Conservation (phyloP, 371 early-diverging fungal species). For the Thermomucor indicae-seudaticae region DNA sequence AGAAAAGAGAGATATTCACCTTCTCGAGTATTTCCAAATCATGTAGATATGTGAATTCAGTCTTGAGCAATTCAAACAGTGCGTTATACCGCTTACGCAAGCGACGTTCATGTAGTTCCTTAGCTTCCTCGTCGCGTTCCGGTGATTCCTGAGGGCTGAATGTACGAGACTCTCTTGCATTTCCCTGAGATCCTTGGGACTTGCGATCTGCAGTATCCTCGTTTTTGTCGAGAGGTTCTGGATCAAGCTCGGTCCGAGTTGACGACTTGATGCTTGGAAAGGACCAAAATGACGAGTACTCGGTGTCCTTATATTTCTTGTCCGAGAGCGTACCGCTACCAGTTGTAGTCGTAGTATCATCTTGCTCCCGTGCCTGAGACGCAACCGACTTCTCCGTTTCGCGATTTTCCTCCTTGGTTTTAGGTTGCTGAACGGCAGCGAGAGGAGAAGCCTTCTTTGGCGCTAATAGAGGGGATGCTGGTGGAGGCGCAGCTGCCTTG, state of each 20-base stretch:
- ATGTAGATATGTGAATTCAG: slow-evolving; percentile 31
- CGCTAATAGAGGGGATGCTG: not conserved
- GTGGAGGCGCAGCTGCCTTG: slow-evolving; percentile 3
- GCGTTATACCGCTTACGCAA: slow-evolving; percentile 2
- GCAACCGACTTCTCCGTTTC: not conserved
- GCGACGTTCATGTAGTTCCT: not conserved
- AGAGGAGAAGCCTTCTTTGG: not conserved
- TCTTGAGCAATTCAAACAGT: slow-evolving; percentile 32
- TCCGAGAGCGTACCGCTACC: not conserved
- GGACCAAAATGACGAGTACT: too few relatives aligned
- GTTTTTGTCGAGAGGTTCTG: too few relatives aligned
- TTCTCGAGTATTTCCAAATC: slow-evolving; percentile 31
- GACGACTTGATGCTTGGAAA: too few relatives aligned
- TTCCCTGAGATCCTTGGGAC: too few relatives aligned
- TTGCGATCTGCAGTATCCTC: too few relatives aligned
- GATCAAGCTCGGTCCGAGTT: too few relatives aligned
- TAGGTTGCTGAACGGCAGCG: not conserved
- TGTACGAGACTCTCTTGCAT: not conserved
- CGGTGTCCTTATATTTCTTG: not conserved
- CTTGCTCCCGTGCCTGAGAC: not conserved
- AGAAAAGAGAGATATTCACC: slow-evolving; percentile 15
- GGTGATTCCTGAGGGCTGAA: not conserved
- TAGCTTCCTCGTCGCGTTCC: not conserved
- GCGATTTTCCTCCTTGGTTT: not conserved
- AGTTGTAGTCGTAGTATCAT: not conserved